Conservation (phyloP, 345 rosid species). For the Iberis pinnata region DNA sequence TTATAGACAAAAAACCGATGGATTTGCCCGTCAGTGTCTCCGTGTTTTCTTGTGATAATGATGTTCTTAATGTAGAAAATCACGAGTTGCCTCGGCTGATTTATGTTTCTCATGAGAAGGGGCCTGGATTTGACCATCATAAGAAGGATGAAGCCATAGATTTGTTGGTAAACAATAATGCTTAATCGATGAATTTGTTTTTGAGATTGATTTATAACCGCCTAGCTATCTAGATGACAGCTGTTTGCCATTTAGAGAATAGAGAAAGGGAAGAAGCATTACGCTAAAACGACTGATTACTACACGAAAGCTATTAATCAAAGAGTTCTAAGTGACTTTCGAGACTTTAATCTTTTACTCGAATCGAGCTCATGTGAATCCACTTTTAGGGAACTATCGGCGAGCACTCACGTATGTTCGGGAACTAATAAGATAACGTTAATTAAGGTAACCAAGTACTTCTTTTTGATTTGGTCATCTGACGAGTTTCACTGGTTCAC, state of each 20-base stretch:
- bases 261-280: slow-evolving; percentile 85
- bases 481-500: background rate
- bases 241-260: too few relatives aligned
- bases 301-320: slow-evolving; percentile 81
- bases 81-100: slow-evolving; percentile 69
- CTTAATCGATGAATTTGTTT: background rate
- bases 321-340: slow-evolving; percentile 41
- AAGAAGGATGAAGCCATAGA: slow-evolving; percentile 96
- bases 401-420: slow-evolving; percentile 72
- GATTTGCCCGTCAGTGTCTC: too few relatives aligned
- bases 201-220: background rate
- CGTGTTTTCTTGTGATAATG: too few relatives aligned
- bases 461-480: background rate
- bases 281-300: slow-evolving; percentile 64
- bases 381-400: slow-evolving; percentile 64
- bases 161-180: slow-evolving; percentile 45
- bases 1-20: too few relatives aligned
- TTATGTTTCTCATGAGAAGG: slow-evolving; percentile 90
- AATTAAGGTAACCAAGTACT: slow-evolving; percentile 49
- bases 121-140: slow-evolving; percentile 90
- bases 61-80: slow-evolving; percentile 61
- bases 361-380: slow-evolving; percentile 81
- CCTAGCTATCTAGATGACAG: background rate
- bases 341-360: slow-evolving; percentile 65
- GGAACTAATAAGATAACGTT: slow-evolving; percentile 54